Evolutionary conservation across 1,284 basidiomycete genomes (phyloP).

Genomic region (Ganoderma lingzhi): DNA sequence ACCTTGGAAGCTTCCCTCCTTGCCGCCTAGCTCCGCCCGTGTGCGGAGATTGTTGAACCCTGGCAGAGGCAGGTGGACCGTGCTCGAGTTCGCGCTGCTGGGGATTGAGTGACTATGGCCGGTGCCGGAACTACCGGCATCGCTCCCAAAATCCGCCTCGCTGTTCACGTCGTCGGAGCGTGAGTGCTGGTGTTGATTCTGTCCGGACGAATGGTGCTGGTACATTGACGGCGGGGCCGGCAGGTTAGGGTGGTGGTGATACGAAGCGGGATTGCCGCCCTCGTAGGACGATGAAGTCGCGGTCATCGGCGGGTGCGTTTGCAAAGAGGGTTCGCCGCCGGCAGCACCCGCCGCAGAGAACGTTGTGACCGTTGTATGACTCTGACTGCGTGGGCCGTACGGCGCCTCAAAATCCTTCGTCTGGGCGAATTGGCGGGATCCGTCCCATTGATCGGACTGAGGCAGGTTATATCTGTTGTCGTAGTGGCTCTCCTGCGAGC

Average conservation of each 20-base stretch:
- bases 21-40: slow-evolving; percentile 23
- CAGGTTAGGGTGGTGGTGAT: slow-evolving; percentile 31
- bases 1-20: slow-evolving; percentile 24
- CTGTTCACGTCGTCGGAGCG: slow-evolving; percentile 35
- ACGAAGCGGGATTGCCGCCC: slow-evolving; percentile 15
- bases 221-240: slow-evolving; percentile 33
- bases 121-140: slow-evolving; percentile 33
- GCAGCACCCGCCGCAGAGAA: slow-evolving; percentile 27
- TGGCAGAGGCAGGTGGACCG: slow-evolving; percentile 36
- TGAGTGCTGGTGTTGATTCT: slow-evolving; percentile 25
- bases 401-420: slow-evolving; percentile 31
- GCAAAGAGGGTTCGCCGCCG: slow-evolving; percentile 34
- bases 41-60: slow-evolving; percentile 32
- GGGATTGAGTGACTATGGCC: slow-evolving; percentile 35
- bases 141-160: slow-evolving; percentile 37
- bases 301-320: slow-evolving; percentile 33
- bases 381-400: slow-evolving; percentile 27
- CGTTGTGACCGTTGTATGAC: slow-evolving; percentile 22
- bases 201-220: slow-evolving; percentile 25
- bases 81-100: slow-evolving; percentile 39
- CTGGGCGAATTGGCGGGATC: slow-evolving; percentile 27
- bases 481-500: slow-evolving; percentile 25
- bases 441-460: slow-evolving; percentile 27
- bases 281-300: slow-evolving; percentile 21
- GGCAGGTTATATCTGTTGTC: slow-evolving; percentile 22